phyloP scores from a whole-genome alignment of 225 moss, liverwort and hornwort species.

The Sphagnum contortum region DNA sequence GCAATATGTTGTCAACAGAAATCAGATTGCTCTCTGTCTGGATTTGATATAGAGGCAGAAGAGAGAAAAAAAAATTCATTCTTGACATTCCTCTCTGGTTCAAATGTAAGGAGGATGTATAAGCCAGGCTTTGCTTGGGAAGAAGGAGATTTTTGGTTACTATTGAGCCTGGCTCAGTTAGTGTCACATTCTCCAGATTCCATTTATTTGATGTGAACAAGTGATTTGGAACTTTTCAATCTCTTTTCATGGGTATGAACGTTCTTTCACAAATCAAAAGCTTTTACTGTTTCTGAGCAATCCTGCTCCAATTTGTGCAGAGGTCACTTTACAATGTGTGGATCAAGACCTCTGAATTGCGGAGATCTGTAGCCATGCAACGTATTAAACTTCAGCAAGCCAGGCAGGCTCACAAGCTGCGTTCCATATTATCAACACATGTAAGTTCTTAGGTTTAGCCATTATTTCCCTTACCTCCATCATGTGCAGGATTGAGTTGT shows the following conservation, averaged over 20 bases:
- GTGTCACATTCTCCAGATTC: too few relatives aligned
- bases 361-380: constrained; percentile 76
- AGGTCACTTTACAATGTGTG: constrained; percentile 83
- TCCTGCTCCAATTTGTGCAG: constrained; percentile 24
- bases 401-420: constrained; percentile 83
- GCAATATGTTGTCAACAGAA: too few relatives aligned
- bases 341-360: constrained; percentile 81
- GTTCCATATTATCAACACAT: constrained; percentile 75
- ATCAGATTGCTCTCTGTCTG: too few relatives aligned
- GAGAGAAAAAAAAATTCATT: neutral
- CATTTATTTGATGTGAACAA: too few relatives aligned
- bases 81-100: neutral
- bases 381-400: constrained; percentile 95
- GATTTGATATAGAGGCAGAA: too few relatives aligned
- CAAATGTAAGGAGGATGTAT: neutral
- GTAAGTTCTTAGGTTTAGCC: constrained; percentile 18
- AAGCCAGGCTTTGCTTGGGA: neutral
- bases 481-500: too few relatives aligned
- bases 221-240: too few relatives aligned
- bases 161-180: too few relatives aligned
- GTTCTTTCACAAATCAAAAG: neutral
- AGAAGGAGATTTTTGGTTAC: too few relatives aligned
- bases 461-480: too few relatives aligned
- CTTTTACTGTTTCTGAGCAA: constrained; percentile 1
- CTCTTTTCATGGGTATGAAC: too few relatives aligned